A percentile compares a stretch with the other conserved stretches of the same genome.
These are phyloP conservation scores for Aspergillus proliferans DNA, from an alignment of 2,329 filamentous ascomycete species.

Conservation along the genomic window DNA sequence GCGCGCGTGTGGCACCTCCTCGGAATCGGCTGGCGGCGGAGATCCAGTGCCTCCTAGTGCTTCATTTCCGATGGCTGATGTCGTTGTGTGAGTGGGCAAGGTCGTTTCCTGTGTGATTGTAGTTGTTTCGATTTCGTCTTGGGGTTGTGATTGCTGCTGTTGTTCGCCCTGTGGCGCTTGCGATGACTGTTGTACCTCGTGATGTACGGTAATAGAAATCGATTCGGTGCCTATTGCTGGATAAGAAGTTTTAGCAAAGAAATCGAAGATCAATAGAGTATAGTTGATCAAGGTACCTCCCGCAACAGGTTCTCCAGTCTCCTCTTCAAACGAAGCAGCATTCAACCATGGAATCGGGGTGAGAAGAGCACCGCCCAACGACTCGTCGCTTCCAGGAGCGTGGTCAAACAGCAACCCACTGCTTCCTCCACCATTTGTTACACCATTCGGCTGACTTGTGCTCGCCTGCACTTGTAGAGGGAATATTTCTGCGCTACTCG, in stretches of 20 bases:
- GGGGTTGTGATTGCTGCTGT: conserved; percentile 3
- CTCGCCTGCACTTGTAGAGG: conserved; percentile 54
- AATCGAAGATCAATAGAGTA: neutral
- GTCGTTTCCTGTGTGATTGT: neutral
- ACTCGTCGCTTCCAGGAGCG: conserved; percentile 73
- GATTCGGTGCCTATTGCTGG: neutral
- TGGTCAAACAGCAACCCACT: conserved; percentile 30
- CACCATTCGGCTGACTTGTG: conserved; percentile 50
- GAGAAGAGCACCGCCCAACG: conserved; percentile 78
- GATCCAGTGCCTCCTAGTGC: conserved; percentile 13
- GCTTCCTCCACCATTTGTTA: conserved; percentile 32
- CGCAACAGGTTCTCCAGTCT: conserved; percentile 11
- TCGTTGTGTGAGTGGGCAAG: neutral
- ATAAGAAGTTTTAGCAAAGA: neutral
- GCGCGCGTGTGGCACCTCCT: conserved; percentile 67
- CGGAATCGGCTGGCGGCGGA: conserved; percentile 48
- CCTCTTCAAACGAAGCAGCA: conserved; percentile 22
- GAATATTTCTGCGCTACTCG: conserved; percentile 72
- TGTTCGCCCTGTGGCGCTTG: conserved; percentile 1
- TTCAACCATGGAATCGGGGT: conserved; percentile 90
- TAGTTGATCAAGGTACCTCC: conserved; percentile 10
- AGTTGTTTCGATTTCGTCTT: conserved; percentile 4
- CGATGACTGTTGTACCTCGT: neutral
- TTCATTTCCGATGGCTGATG: conserved; percentile 13
- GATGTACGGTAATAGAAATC: neutral